Evolutionary conservation across 2,329 filamentous ascomycete species (phyloP).

Genomic region (Aspergillus phoenicis): DNA sequence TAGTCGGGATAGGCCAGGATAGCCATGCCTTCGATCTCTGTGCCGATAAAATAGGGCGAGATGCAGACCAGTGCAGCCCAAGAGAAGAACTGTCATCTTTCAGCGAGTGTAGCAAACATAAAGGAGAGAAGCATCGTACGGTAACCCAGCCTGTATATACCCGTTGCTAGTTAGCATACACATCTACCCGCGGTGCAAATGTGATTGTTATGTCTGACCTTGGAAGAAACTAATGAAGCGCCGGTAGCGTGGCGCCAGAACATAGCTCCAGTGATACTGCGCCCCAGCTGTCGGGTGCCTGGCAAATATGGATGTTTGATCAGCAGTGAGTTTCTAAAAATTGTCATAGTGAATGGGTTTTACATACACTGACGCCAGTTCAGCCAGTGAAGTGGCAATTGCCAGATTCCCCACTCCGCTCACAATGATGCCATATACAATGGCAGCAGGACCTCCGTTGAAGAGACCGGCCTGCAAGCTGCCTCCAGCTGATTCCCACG

Average conservation of each 20-base stretch:
- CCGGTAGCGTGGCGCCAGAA: slow-evolving; percentile 27
- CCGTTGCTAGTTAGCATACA: background rate
- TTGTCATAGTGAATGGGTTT: background rate
- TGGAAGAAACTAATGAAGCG: slow-evolving; percentile 29
- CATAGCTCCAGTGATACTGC: slow-evolving; percentile 41
- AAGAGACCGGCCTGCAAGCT: slow-evolving; percentile 28
- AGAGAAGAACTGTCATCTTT: slow-evolving; percentile 21
- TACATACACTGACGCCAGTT: slow-evolving; percentile 41
- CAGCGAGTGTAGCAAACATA: slow-evolving; percentile 16
- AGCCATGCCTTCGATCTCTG: slow-evolving; percentile 40
- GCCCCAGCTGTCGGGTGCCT: slow-evolving; percentile 31
- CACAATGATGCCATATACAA: slow-evolving; percentile 40
- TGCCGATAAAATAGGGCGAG: slow-evolving; percentile 33
- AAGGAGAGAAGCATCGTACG: background rate
- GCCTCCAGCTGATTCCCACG: slow-evolving; percentile 40
- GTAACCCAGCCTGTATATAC: slow-evolving; percentile 18
- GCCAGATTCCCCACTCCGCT: slow-evolving; percentile 37
- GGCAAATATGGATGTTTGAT: background rate
- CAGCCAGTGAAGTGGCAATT: slow-evolving; percentile 40
- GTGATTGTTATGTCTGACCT: background rate
- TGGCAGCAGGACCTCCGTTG: slow-evolving; percentile 38
- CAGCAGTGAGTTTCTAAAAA: too few relatives aligned
- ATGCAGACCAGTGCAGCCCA: slow-evolving; percentile 32
- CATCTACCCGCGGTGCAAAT: too few relatives aligned
- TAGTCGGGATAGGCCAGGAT: slow-evolving; percentile 33